Percentiles rank a stretch among this genome's conserved stretches.
Evolutionary conservation across 192 early-diverging fungal species (phyloP).

Genomic region (Coemansia sp.): DNA sequence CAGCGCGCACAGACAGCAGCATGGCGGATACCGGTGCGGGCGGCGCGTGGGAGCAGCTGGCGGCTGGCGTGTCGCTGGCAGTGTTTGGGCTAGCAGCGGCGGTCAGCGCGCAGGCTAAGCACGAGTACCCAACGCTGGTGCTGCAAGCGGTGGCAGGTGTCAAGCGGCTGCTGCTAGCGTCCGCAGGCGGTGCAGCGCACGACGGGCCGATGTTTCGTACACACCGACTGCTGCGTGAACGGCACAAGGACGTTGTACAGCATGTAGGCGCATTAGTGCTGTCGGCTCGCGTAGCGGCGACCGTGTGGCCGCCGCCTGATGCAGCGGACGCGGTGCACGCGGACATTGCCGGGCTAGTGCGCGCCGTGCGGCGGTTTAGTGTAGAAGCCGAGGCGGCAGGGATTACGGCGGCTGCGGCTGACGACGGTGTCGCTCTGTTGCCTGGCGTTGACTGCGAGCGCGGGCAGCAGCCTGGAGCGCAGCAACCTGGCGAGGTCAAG

Average conservation of each 20-base stretch:
- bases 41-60: slow-evolving; percentile 58
- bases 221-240: slow-evolving; percentile 63
- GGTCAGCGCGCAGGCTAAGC: slow-evolving; percentile 55
- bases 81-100: slow-evolving; percentile 59
- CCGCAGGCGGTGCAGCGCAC: slow-evolving; percentile 64
- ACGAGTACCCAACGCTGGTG: slow-evolving; percentile 59
- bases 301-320: slow-evolving; percentile 90
- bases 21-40: slow-evolving; percentile 34
- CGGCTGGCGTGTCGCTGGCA: slow-evolving; percentile 48
- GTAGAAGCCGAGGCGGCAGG: slow-evolving; percentile 61
- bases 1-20: slow-evolving; percentile 5
- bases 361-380: slow-evolving; percentile 74
- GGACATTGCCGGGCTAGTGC: slow-evolving; percentile 73
- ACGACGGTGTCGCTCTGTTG: slow-evolving; percentile 43
- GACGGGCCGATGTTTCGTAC: slow-evolving; percentile 66
- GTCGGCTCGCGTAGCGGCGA: slow-evolving; percentile 75
- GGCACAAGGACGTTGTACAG: slow-evolving; percentile 77
- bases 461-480: slow-evolving; percentile 16
- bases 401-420: slow-evolving; percentile 31
- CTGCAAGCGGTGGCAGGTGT: slow-evolving; percentile 71
- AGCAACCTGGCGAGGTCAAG: not conserved
- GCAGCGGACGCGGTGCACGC: slow-evolving; percentile 71
- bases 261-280: slow-evolving; percentile 81
- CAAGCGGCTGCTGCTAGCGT: slow-evolving; percentile 81
- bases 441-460: slow-evolving; percentile 39